Evolutionary conservation across 1,139 yeast genomes (phyloP).

Genomic region (Arxiozyma telluris): DNA sequence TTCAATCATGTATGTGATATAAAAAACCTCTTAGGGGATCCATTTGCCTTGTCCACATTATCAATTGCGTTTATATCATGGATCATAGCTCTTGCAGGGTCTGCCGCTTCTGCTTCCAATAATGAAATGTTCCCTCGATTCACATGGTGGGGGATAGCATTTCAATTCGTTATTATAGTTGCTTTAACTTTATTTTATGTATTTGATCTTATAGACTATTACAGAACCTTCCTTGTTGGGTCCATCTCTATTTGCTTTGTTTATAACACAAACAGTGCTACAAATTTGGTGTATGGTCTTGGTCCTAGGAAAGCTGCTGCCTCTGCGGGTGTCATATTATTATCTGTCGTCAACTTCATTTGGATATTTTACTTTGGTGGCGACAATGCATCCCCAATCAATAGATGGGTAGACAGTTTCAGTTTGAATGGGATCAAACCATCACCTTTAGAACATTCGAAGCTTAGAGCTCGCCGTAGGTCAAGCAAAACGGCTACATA

Average conservation of each 20-base stretch:
- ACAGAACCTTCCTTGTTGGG: conserved; percentile 39
- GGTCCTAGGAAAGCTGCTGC: conserved; percentile 71
- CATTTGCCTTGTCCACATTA: conserved; percentile 61
- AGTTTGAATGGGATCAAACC: conserved; percentile 37
- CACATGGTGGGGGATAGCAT: conserved; percentile 97
- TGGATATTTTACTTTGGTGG: conserved; percentile 88
- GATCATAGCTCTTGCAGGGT: conserved; percentile 82
- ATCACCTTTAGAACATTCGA: conserved; percentile 26
- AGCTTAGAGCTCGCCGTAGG: conserved; percentile 18
- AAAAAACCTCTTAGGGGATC: conserved; percentile 54
- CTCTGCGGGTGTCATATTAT: conserved; percentile 82
- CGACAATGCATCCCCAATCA: conserved; percentile 70
- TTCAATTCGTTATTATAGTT: conserved; percentile 53
- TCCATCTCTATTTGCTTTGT: conserved; percentile 49
- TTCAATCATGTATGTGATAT: conserved; percentile 28
- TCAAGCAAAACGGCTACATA: conserved; percentile 4
- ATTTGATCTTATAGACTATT: conserved; percentile 60
- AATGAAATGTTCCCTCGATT: conserved; percentile 56
- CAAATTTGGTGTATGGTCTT: conserved; percentile 62
- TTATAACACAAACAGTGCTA: conserved; percentile 76
- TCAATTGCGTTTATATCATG: conserved; percentile 60
- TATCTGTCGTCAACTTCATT: conserved; percentile 66
- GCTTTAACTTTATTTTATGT: conserved; percentile 53
- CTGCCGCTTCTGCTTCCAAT: conserved; percentile 49
- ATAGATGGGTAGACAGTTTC: conserved; percentile 77